These are phyloP conservation scores for Trichothecium roseum DNA, from an alignment of 2,329 filamentous ascomycete species.

Conservation along the genomic window DNA sequence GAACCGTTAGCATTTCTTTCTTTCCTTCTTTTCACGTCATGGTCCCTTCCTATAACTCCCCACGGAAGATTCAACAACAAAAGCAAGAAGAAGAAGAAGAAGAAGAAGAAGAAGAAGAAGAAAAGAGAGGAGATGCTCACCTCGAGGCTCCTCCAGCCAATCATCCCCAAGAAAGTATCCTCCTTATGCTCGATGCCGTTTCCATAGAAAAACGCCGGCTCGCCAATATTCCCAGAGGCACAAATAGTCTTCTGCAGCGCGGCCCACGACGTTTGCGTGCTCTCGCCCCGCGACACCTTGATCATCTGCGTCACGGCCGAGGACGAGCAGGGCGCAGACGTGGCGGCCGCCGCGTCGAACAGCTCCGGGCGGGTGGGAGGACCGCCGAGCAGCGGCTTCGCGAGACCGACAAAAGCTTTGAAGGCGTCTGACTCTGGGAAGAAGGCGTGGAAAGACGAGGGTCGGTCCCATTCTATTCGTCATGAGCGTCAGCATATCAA, in stretches of 20 bases:
- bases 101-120: too few species aligned
- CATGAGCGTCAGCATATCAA: too few species aligned
- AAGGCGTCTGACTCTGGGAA: neutral
- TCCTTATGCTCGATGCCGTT: neutral
- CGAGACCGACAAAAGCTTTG: neutral
- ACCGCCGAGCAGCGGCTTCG: neutral
- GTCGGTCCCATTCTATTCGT: slow-evolving; percentile 17
- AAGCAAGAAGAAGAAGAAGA: too few species aligned
- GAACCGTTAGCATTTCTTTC: too few species aligned
- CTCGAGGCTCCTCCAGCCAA: slow-evolving; percentile 2
- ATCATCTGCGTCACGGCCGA: neutral
- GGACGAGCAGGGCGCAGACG: neutral
- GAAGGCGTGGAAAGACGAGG: slow-evolving; percentile 1
- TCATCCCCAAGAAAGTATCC: slow-evolving; percentile 1
- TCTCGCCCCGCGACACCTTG: neutral
- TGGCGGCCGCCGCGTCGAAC: neutral
- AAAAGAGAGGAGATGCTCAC: neutral
- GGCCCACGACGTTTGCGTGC: too few species aligned
- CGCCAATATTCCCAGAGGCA: too few species aligned
- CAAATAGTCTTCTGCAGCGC: neutral
- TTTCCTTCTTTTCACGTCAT: too few species aligned
- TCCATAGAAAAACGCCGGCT: neutral
- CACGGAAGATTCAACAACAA: too few species aligned
- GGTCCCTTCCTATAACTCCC: too few species aligned
- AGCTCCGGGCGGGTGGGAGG: neutral